A percentile compares a stretch with the other conserved stretches of the same genome.
Evolutionary conservation across 495 filamentous ascomycete species (phyloP).

Genomic region (Penicillium soppii): DNA sequence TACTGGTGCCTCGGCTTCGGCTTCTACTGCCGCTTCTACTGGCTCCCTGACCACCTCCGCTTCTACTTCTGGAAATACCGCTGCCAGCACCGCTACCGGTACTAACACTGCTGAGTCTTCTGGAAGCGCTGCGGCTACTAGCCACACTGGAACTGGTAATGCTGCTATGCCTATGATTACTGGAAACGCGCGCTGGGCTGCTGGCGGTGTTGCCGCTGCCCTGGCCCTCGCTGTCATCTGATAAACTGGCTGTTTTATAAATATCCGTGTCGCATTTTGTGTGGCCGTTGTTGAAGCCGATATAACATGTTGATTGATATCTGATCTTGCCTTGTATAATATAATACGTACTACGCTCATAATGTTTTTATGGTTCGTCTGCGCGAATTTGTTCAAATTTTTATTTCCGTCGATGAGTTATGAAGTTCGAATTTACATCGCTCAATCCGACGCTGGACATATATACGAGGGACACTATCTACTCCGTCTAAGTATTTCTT

Average conservation of each 20-base stretch:
- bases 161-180: slow-evolving; percentile 17
- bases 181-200: slow-evolving; percentile 15
- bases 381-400: background rate
- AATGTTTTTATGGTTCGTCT: background rate
- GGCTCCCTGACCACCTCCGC: slow-evolving; percentile 1
- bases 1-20: slow-evolving; percentile 11
- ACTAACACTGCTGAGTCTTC: background rate
- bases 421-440: background rate
- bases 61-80: background rate
- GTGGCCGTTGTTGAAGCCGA: background rate
- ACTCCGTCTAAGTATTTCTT: background rate
- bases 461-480: background rate
- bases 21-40: slow-evolving; percentile 9
- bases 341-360: background rate
- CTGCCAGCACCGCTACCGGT: background rate
- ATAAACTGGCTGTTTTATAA: background rate
- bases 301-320: background rate
- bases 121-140: slow-evolving; percentile 5
- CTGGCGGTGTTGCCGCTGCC: slow-evolving; percentile 16
- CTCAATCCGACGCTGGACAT: background rate
- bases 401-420: background rate
- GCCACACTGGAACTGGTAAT: slow-evolving; percentile 5
- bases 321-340: background rate
- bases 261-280: background rate
- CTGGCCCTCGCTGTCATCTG: slow-evolving; percentile 2